Percentiles rank a stretch among this genome's conserved stretches.
Conservation (phyloP, 495 filamentous ascomycete species). For the Neurospora sp. region DNA sequence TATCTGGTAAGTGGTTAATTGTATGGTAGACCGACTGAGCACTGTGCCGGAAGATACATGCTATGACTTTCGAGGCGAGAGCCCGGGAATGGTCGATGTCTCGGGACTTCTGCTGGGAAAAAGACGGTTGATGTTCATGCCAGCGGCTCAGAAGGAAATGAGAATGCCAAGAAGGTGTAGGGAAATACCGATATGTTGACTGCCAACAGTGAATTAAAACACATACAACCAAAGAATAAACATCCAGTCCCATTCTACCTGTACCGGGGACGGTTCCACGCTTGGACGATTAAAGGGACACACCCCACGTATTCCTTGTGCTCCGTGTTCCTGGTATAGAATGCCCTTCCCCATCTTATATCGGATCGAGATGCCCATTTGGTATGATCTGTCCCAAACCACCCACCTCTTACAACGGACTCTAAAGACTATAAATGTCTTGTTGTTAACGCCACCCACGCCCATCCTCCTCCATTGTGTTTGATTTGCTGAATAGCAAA, state of each 20-base stretch:
- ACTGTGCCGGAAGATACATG: not conserved
- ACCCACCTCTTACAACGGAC: not conserved
- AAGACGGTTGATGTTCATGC: not conserved
- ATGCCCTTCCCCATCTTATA: not conserved
- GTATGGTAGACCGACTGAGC: not conserved
- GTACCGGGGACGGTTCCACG: not conserved
- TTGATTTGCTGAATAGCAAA: not conserved
- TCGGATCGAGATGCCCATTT: not conserved
- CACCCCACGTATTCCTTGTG: not conserved
- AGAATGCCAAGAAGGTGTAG: not conserved
- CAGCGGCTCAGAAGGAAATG: not conserved
- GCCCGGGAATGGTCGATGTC: not conserved
- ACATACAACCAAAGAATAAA: not conserved
- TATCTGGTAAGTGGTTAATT: not conserved
- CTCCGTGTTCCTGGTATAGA: not conserved
- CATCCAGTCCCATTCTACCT: not conserved
- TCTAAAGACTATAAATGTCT: not conserved
- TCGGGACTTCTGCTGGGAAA: not conserved
- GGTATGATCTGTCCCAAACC: not conserved
- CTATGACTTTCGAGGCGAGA: not conserved
- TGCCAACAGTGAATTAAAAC: not conserved
- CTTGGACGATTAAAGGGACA: not conserved
- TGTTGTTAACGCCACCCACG: not conserved
- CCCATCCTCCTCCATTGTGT: not conserved
- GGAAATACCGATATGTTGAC: not conserved